A percentile compares a stretch with the other conserved stretches of the same genome.
These are phyloP conservation scores for Umbilicaria muhlenbergii DNA, from an alignment of 495 filamentous ascomycete species.

Conservation along the genomic window DNA sequence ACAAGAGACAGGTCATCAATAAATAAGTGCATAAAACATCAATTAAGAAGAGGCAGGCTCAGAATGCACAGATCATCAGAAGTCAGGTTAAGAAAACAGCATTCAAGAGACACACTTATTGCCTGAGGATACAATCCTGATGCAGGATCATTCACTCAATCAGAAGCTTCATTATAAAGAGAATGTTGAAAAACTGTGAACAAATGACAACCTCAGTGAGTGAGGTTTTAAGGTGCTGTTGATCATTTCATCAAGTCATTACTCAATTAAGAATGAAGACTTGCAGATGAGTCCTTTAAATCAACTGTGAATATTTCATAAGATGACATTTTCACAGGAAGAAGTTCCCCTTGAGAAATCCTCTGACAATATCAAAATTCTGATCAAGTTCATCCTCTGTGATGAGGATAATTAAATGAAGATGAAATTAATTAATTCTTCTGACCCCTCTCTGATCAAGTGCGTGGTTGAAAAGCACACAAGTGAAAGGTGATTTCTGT, in stretches of 20 bases:
- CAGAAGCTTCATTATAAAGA: no score
- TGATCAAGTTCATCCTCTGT: constrained; percentile 1
- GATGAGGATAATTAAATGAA: neutral
- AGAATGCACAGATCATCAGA: neutral
- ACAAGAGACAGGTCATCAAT: neutral
- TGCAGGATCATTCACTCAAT: no score
- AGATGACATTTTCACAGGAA: neutral
- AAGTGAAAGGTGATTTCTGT: neutral
- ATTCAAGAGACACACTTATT: neutral
- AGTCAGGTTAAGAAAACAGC: neutral
- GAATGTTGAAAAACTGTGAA: no score
- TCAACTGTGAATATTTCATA: neutral
- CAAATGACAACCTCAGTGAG: no score
- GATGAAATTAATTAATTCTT: neutral
- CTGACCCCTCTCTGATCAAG: constrained; percentile 1
- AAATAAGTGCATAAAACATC: no score
- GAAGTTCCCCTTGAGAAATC: neutral
- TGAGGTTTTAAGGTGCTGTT: neutral
- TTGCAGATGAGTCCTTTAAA: neutral
- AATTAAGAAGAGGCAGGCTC: neutral
- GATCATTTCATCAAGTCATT: neutral
- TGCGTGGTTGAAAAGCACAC: neutral
- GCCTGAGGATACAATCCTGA: no score
- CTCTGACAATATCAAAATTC: constrained; percentile 1
- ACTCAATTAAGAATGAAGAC: neutral